These are phyloP conservation scores for Cubamyces sp. DNA, from an alignment of 768 basidiomycete species.

Conservation along the genomic window DNA sequence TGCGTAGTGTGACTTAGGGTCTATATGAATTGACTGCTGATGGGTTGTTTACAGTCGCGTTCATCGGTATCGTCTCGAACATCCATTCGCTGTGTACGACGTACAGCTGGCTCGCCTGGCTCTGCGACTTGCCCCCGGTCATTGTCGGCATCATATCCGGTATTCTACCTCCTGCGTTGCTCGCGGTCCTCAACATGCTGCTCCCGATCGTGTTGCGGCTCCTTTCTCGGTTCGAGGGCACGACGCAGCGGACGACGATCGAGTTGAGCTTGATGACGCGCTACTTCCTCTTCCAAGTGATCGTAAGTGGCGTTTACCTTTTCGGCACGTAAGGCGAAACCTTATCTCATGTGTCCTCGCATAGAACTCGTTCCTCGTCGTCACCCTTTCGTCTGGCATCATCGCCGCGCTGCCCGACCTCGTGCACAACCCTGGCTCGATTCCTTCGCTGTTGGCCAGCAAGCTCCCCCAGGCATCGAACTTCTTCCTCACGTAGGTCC, in stretches of 20 bases:
- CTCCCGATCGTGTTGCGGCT: conserved; percentile 83
- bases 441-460: conserved; percentile 72
- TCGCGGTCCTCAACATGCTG: conserved; percentile 91
- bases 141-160: conserved; percentile 87
- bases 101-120: conserved; percentile 79
- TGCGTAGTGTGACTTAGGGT: conserved; percentile 31
- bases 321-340: not conserved
- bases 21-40: not conserved
- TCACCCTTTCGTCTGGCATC: conserved; percentile 85
- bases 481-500: conserved; percentile 83
- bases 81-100: conserved; percentile 66
- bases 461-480: conserved; percentile 84
- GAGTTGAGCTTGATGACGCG: conserved; percentile 93
- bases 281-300: conserved; percentile 89
- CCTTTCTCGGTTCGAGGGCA: conserved; percentile 86
- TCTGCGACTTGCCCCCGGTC: conserved; percentile 66
- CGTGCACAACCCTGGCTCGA: conserved; percentile 65
- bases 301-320: conserved; percentile 54
- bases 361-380: conserved; percentile 92
- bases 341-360: not conserved
- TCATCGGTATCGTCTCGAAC: conserved; percentile 88
- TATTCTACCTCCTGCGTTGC: conserved; percentile 83
- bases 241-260: conserved; percentile 79
- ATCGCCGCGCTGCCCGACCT: conserved; percentile 68
- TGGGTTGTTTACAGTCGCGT: conserved; percentile 31